Conservation (phyloP, 2,329 filamentous ascomycete species). For the Xylaria arbuscula region DNA sequence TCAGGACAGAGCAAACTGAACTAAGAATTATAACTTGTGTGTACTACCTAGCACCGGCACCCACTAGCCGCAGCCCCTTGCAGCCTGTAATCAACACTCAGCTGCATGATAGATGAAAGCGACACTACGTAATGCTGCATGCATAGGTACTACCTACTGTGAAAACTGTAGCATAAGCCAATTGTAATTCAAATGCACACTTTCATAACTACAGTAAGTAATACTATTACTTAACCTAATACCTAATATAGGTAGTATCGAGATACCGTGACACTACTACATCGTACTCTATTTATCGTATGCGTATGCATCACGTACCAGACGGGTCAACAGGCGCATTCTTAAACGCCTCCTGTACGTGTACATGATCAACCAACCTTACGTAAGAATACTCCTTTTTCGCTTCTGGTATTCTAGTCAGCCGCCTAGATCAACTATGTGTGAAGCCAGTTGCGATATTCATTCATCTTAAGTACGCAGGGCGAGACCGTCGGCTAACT, state of each 20-base stretch:
- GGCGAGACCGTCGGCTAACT: slow-evolving; percentile 43
- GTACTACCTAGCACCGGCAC: not conserved
- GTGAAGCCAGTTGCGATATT: no score
- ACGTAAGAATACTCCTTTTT: no score
- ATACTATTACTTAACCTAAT: not conserved
- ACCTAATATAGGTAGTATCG: not conserved
- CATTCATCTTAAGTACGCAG: no score
- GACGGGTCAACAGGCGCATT: no score
- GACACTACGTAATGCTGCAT: not conserved
- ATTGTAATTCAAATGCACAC: slow-evolving; percentile 1
- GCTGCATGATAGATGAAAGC: not conserved
- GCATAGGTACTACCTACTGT: no score
- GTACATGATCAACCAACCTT: no score
- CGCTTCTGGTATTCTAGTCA: no score
- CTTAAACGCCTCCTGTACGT: no score
- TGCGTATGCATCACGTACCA: no score
- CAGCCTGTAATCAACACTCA: not conserved
- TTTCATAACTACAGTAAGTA: not conserved
- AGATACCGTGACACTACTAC: no score
- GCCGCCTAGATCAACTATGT: no score
- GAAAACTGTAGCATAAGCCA: not conserved
- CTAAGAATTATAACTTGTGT: not conserved
- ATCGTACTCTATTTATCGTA: no score
- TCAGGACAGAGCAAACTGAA: not conserved
- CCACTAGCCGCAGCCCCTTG: not conserved